Percentiles rank a stretch among this genome's conserved stretches.
phyloP scores from a whole-genome alignment of 148 eudicot species.

The Persicaria maculosa region DNA sequence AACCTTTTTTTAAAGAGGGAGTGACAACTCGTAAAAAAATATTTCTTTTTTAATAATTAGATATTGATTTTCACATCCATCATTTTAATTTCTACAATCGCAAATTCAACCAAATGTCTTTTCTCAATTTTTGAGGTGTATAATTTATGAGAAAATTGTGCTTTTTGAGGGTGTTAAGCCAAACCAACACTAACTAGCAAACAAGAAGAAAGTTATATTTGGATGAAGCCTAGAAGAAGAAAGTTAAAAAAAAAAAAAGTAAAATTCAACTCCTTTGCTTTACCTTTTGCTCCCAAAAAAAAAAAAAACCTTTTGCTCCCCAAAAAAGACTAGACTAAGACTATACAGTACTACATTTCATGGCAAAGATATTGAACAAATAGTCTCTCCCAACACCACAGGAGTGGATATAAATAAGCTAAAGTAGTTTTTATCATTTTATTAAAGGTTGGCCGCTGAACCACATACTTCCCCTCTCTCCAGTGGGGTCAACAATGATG shows the following conservation, averaged over 20 bases:
- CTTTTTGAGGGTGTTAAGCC: no score
- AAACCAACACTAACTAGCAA: no score
- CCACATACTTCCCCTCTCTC: not conserved
- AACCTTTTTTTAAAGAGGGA: no score
- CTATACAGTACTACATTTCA: slow-evolving; percentile 3
- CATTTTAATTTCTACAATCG: no score
- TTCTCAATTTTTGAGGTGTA: no score
- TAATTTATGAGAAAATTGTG: no score
- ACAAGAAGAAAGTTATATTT: no score
- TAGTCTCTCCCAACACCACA: not conserved
- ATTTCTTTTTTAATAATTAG: no score
- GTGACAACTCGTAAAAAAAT: no score
- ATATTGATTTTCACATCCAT: no score
- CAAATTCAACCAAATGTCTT: no score
- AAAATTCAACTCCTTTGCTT: not conserved
- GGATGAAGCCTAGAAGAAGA: not conserved
- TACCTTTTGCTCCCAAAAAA: slow-evolving; percentile 3
- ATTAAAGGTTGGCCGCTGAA: not conserved
- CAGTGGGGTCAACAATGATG: slow-evolving; percentile 2
- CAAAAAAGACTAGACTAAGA: no score
- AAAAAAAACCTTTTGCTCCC: not conserved
- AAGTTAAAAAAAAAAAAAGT: not conserved
- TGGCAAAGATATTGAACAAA: not conserved
- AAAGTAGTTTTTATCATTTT: not conserved
- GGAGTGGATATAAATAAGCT: not conserved